phyloP scores from a whole-genome alignment of 2,329 filamentous ascomycete genomes.

The Stagonosporopsis rhizophila region DNA sequence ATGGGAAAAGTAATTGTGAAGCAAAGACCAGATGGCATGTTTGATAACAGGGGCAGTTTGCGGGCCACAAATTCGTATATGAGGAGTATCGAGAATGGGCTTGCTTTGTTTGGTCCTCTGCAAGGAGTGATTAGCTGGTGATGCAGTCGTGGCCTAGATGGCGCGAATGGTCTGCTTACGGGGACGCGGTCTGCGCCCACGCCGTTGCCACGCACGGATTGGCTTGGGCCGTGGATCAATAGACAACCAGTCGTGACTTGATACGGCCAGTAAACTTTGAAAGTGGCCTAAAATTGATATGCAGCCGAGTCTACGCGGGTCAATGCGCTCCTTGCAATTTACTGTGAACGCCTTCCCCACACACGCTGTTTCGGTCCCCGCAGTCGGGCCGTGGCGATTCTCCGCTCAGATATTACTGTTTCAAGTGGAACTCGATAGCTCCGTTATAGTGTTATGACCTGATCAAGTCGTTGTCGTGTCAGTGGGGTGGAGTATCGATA shows the following conservation, averaged over 20 bases:
- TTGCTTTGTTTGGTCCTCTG: constrained; percentile 44
- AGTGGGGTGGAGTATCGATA: not conserved
- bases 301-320: constrained; percentile 11
- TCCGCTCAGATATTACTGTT: not conserved
- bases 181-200: constrained; percentile 34
- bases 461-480: not conserved
- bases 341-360: constrained; percentile 22
- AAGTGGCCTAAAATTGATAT: constrained; percentile 6
- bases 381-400: constrained; percentile 12
- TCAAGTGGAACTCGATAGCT: not conserved
- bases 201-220: constrained; percentile 44
- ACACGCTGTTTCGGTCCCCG: constrained; percentile 18
- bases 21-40: constrained; percentile 43
- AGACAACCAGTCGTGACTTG: constrained; percentile 21
- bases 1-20: constrained; percentile 37
- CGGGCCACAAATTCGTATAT: constrained; percentile 45
- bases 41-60: constrained; percentile 39
- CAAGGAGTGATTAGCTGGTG: constrained; percentile 44
- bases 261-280: constrained; percentile 1
- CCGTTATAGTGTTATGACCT: not conserved
- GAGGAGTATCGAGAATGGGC: constrained; percentile 26
- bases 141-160: constrained; percentile 11
- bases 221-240: constrained; percentile 41
- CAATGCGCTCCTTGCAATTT: constrained; percentile 21
- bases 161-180: constrained; percentile 5